Evolutionary conservation across 768 basidiomycete species (phyloP), one percentile per base, ranked within the genome.

Genomic region (Mycena pura): DNA sequence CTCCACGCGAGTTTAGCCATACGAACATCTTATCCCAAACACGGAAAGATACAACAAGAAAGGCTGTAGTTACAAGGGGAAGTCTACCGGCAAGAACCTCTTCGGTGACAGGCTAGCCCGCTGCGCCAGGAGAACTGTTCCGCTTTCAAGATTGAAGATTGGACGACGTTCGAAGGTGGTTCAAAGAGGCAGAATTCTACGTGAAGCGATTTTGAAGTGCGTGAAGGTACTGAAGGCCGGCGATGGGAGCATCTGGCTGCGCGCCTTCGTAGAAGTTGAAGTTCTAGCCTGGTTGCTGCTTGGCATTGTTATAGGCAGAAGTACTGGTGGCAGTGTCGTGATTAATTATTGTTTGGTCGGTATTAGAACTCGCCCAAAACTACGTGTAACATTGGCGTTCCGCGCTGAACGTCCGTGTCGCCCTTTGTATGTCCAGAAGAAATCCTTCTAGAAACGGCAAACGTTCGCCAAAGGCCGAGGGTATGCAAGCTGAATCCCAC

Each of bases 401-500:
- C 8, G 8, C n/a, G 36, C 34, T 13, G 15, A 15, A 14, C 36
- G 31, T 17, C 29, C 31, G 21, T 49, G 31, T 46, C 40, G n/a
- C 13, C 29, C 6, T 32, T 29, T 66, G 60, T 38, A 66, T 66
- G 64, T 66, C 60, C 46, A 59, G 57, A 59, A 66, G 64, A 62
- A 66, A 48, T 22, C 28, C 51, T 21, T 8, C 56, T 6, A 56
- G 50, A 25, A 65, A 61, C 49, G 51, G 59, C 36, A 41, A 32
- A 44, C n/a, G 25, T 14, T 54, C 31, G 28, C 43, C 29, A 22
- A 50, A 61, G 38, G 64, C 43, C 56, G 56, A 53, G 56, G 45
- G 51, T 13, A 62, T 66, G 64, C 57, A 40, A 21, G 22, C n/a
- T 6, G 78, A 80, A 73, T 72, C 80, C 50, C 84, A 82, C 78